A percentile compares a stretch with the other conserved stretches of the same genome.
Evolutionary conservation across 73 alveolate genomes (phyloP).

Genomic region (Tetrahymena malaccensis): DNA sequence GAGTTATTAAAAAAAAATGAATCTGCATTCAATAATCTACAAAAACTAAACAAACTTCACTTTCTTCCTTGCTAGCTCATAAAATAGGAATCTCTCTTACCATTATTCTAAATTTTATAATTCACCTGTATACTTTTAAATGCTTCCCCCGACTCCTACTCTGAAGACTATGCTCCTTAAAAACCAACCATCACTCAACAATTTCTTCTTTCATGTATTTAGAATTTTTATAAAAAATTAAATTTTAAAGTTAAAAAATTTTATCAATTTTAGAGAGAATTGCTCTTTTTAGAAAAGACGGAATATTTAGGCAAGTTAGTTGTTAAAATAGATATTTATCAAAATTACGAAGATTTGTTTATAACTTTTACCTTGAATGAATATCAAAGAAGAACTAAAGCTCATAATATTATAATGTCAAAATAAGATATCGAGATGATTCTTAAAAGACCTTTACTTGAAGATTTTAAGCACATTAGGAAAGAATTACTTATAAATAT

Average conservation of each 20-base stretch:
- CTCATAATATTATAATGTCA: neutral
- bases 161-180: neutral
- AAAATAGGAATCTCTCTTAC: neutral
- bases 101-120: neutral
- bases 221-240: neutral
- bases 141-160: neutral
- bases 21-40: neutral
- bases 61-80: neutral
- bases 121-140: neutral
- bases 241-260: neutral
- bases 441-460: neutral
- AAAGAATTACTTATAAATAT: neutral
- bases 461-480: neutral
- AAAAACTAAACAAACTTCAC: neutral
- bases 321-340: neutral
- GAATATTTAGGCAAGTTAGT: neutral
- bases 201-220: neutral
- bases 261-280: neutral
- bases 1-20: neutral
- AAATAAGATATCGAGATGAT: neutral
- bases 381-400: neutral
- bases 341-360: neutral
- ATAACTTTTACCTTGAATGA: neutral
- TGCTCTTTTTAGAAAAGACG: neutral
- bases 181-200: neutral